Evolutionary conservation across 345 rosid genomes (phyloP), one percentile per base, ranked within the genome.

Genomic region (Syzygium grande): DNA sequence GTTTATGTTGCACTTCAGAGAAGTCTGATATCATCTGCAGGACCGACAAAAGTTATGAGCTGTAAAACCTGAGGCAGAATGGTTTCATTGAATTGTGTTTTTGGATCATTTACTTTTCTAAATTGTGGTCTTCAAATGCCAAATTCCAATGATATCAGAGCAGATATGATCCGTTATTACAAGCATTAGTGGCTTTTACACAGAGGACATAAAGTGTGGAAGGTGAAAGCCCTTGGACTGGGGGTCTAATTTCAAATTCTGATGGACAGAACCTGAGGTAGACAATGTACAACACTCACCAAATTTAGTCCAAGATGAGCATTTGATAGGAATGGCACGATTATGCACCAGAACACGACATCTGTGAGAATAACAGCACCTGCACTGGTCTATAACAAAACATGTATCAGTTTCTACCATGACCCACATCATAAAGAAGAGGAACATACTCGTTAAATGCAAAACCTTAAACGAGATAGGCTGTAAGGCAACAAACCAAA

Each of bases 301-400:
- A n/a, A 41, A 91, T 94, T 92, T 79, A 97, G 90, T 73, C 94
- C 92, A 84, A 96, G 93, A 89, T 91, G 98, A 21, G 92, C 83
- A 80, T 92, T 91, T 10, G 99, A 92, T 85, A 92, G 41, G 90
- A 94, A 94, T 7, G 99, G 99, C 86, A 94, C 95, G 46, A 97
- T 89, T 22, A 96, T 53, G 78, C 94, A 85, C 99, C 99, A 97
- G 88, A 95, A 95, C 56, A 96, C 90, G 41, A 94, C 52, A 89
- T 96, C 99, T 21, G 99, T 96, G 4, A 96, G 91, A 91, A 97
- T 91, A 22, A 94, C 94, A 46, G 99, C 98, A 21, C 99, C 99
- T 87, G 94, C 98, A 89, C 96, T 90, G 85, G 97, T 93, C 99
- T 97, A 88, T 86, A 46, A 84, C 7, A 86, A 86, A 88, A 87